These are phyloP conservation scores for Skeletonema menzelii DNA, from an alignment of 108 stramenopile genomes.

Conservation along the genomic window DNA sequence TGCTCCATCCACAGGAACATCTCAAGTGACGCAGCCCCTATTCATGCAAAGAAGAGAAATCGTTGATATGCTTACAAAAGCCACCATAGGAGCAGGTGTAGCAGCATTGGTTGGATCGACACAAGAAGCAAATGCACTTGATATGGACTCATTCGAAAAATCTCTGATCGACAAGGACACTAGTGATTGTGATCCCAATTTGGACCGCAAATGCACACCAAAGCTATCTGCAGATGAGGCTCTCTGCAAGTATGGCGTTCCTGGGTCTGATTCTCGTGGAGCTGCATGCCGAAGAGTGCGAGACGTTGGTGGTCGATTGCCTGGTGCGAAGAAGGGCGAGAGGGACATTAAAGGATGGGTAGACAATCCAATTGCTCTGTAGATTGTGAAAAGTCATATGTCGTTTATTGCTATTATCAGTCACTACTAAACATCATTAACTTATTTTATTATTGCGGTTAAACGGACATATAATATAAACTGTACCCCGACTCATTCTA, in stretches of 20 bases:
- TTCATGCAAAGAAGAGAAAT: constrained; percentile 18
- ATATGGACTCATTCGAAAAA: constrained; percentile 67
- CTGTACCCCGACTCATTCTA: background rate
- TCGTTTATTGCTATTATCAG: background rate
- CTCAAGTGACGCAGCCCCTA: background rate
- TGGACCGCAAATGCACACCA: constrained; percentile 67
- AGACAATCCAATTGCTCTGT: background rate
- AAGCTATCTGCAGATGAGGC: constrained; percentile 65
- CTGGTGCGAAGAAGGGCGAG: constrained; percentile 39
- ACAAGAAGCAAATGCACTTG: constrained; percentile 43
- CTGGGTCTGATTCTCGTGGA: constrained; percentile 40
- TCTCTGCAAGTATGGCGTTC: constrained; percentile 69
- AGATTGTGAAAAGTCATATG: background rate
- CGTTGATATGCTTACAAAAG: constrained; percentile 2
- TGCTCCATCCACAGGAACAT: background rate
- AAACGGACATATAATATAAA: background rate
- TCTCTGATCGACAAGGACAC: constrained; percentile 40
- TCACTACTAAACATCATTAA: background rate
- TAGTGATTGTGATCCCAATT: constrained; percentile 70
- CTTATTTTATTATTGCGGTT: background rate
- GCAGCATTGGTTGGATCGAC: background rate
- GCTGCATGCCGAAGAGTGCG: constrained; percentile 67
- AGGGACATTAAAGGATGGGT: constrained; percentile 12
- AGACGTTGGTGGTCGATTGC: constrained; percentile 52
- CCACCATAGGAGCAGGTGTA: background rate